phyloP scores from a whole-genome alignment of 106 monocot species.

The Dioscorea zingiberensis region DNA sequence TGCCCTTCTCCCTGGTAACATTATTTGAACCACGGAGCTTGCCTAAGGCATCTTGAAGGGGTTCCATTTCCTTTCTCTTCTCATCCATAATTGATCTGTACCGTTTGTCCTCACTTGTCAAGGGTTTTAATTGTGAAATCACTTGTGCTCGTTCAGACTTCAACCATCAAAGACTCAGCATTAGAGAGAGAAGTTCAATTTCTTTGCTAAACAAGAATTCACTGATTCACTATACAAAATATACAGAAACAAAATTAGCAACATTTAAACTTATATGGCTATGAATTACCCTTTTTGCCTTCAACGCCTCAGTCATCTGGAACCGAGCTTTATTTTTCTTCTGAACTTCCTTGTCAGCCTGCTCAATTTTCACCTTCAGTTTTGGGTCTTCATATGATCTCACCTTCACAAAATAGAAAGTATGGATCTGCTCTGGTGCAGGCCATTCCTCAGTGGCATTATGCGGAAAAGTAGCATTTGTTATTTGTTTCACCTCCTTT shows the following conservation, averaged over 20 bases:
- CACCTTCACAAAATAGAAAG: constrained; percentile 62
- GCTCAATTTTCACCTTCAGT: constrained; percentile 61
- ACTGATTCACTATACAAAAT: no score
- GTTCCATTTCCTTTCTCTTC: constrained; percentile 81
- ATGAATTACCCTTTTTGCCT: constrained; percentile 50
- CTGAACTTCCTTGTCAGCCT: constrained; percentile 62
- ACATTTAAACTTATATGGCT: background rate
- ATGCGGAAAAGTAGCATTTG: constrained; percentile 36
- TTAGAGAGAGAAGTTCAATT: background rate
- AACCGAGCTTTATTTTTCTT: constrained; percentile 40
- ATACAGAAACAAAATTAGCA: background rate
- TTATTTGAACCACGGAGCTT: constrained; percentile 61
- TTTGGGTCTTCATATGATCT: constrained; percentile 69
- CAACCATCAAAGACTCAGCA: constrained; percentile 4
- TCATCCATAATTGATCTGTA: constrained; percentile 42
- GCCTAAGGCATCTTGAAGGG: constrained; percentile 64
- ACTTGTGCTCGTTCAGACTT: constrained; percentile 66
- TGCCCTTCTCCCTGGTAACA: constrained; percentile 54
- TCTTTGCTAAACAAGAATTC: background rate
- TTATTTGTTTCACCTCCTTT: constrained; percentile 15
- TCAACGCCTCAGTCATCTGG: constrained; percentile 47
- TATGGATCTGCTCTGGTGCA: constrained; percentile 46
- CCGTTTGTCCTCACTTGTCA: constrained; percentile 54
- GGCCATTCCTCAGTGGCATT: constrained; percentile 91
- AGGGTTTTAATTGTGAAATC: constrained; percentile 72